Conservation (phyloP, 2,329 filamentous ascomycete genomes). For the Aspergillus sojae region DNA sequence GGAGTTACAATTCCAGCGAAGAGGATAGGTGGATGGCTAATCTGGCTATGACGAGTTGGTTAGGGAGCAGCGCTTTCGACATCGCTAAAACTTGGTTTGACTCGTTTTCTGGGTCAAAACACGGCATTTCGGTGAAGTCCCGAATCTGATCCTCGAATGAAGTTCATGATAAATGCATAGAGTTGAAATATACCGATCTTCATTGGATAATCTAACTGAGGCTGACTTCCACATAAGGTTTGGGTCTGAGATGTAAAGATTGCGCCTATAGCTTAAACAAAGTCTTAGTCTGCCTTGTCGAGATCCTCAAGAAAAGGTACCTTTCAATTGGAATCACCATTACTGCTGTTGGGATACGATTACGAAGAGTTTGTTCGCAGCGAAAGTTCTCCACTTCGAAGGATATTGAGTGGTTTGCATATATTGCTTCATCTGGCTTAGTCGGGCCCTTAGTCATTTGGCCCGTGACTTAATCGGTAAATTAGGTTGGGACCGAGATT, state of each 20-base stretch:
- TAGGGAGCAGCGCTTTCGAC: not conserved
- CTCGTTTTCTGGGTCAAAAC: not conserved
- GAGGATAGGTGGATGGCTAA: not conserved
- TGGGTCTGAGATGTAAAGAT: not conserved
- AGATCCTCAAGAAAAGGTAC: not conserved
- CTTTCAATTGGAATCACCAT: not conserved
- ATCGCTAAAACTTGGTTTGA: not conserved
- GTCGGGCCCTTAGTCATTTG: not conserved
- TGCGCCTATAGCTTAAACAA: not conserved
- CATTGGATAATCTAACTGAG: not conserved
- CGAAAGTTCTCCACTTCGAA: not conserved
- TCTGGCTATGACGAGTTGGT: not conserved
- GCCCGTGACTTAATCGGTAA: not conserved
- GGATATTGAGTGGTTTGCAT: not conserved
- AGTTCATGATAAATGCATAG: not conserved
- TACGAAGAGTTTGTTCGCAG: not conserved
- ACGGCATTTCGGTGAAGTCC: not conserved
- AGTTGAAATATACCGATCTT: not conserved
- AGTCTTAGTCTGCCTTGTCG: not conserved
- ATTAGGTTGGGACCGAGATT: conserved; percentile 2
- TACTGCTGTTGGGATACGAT: not conserved
- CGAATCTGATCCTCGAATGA: conserved; percentile 1
- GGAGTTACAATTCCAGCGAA: not conserved
- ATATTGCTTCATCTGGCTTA: not conserved
- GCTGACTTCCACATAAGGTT: not conserved